These are phyloP conservation scores for Phytopythium oedochilum DNA, from an alignment of 352 stramenopile genomes.

Conservation along the genomic window DNA sequence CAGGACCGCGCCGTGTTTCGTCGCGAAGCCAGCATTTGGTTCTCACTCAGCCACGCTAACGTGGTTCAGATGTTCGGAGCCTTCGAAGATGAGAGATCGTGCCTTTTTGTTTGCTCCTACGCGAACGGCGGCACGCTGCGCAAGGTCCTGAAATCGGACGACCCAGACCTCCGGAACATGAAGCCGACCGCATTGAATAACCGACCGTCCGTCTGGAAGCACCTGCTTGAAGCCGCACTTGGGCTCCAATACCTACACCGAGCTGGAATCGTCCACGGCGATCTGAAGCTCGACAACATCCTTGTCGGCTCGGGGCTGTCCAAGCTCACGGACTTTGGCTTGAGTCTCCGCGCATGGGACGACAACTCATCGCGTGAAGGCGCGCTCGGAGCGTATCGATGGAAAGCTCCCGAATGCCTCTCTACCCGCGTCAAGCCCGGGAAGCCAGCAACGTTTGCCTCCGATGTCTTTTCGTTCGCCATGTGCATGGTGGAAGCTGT, in stretches of 20 bases:
- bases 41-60: conserved; percentile 4
- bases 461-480: conserved; percentile 19
- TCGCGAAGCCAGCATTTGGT: conserved; percentile 6
- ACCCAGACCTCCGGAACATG: too few species aligned
- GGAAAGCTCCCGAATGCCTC: conserved; percentile 10
- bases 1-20: neutral
- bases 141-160: neutral
- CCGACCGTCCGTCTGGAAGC: neutral
- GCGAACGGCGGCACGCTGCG: neutral
- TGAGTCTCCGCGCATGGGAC: conserved; percentile 5
- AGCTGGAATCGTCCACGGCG: conserved; percentile 15
- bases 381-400: conserved; percentile 7
- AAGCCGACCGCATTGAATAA: neutral
- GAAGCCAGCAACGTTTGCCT: conserved; percentile 7
- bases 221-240: conserved; percentile 12
- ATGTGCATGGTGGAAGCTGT: conserved; percentile 29
- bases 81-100: conserved; percentile 4
- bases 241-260: conserved; percentile 18
- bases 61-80: conserved; percentile 6
- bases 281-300: conserved; percentile 26
- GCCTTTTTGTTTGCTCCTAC: conserved; percentile 3
- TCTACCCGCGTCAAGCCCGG: neutral
- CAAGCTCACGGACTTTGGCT: conserved; percentile 21
- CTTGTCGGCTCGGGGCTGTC: conserved; percentile 6
- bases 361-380: neutral